phyloP scores from a whole-genome alignment of 495 filamentous ascomycete genomes.

The Penicillium canariense region DNA sequence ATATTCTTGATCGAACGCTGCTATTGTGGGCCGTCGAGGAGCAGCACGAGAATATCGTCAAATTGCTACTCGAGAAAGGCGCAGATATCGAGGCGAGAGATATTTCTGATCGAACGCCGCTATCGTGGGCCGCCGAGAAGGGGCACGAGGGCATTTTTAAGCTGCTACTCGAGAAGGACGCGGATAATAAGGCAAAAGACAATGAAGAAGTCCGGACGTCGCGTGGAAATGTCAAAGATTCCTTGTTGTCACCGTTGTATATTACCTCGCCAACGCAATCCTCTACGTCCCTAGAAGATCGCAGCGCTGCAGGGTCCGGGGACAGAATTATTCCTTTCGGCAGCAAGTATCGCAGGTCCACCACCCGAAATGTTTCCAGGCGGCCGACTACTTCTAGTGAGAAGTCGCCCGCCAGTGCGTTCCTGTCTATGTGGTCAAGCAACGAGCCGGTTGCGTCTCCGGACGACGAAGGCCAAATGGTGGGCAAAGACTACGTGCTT shows the following conservation, averaged over 20 bases:
- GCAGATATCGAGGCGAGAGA: no score
- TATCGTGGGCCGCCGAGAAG: no score
- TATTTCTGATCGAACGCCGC: no score
- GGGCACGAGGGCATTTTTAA: no score
- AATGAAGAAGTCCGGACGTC: slow-evolving; percentile 57
- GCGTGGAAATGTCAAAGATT: slow-evolving; percentile 44
- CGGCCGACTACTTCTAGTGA: slow-evolving; percentile 47
- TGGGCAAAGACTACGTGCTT: slow-evolving; percentile 69
- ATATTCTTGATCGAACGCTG: no score
- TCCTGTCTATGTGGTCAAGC: slow-evolving; percentile 57
- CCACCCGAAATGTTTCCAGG: slow-evolving; percentile 41
- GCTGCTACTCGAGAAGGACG: no score
- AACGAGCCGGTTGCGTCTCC: slow-evolving; percentile 47
- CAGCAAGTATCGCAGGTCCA: slow-evolving; percentile 44
- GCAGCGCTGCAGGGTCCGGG: slow-evolving; percentile 45
- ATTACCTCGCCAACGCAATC: slow-evolving; percentile 43
- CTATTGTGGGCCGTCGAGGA: no score
- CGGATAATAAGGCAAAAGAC: no score
- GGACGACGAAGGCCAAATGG: slow-evolving; percentile 72
- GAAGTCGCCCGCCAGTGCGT: slow-evolving; percentile 56
- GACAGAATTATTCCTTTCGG: slow-evolving; percentile 41
- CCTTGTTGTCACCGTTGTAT: slow-evolving; percentile 53
- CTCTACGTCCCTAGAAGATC: slow-evolving; percentile 48
- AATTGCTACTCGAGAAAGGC: no score
- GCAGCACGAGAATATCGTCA: no score